Evolutionary conservation across 192 early-diverging fungal species (phyloP).

Genomic region (Entomortierella beljakovae): DNA sequence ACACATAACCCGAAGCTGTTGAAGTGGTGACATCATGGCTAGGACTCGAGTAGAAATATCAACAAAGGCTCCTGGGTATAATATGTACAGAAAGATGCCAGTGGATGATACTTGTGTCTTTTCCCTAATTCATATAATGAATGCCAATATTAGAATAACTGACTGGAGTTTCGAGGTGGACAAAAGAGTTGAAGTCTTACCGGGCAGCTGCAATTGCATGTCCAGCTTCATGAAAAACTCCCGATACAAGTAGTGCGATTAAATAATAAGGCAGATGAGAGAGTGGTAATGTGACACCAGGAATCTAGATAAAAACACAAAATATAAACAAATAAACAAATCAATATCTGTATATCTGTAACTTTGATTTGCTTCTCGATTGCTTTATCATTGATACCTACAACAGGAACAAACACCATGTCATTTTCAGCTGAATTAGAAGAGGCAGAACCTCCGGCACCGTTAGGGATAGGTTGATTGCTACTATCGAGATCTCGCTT

Average conservation of each 20-base stretch:
- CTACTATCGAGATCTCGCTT: slow-evolving; percentile 21
- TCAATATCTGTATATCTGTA: neutral
- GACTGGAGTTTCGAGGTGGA: too few relatives aligned
- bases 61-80: slow-evolving; percentile 87
- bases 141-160: neutral
- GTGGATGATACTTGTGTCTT: slow-evolving; percentile 66
- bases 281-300: slow-evolving; percentile 78
- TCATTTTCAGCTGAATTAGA: slow-evolving; percentile 38
- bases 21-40: slow-evolving; percentile 50
- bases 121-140: slow-evolving; percentile 57
- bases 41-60: slow-evolving; percentile 63
- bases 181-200: slow-evolving; percentile 45
- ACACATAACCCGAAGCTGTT: slow-evolving; percentile 72
- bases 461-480: slow-evolving; percentile 7
- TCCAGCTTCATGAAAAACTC: slow-evolving; percentile 78
- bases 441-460: slow-evolving; percentile 17
- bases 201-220: slow-evolving; percentile 78
- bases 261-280: slow-evolving; percentile 77
- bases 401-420: slow-evolving; percentile 72
- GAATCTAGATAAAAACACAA: slow-evolving; percentile 63
- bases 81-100: slow-evolving; percentile 73
- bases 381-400: slow-evolving; percentile 27
- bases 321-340: neutral
- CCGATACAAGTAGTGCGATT: slow-evolving; percentile 68
- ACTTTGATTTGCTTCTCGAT: neutral